Conservation (phyloP, 768 basidiomycete genomes). For the Hypsizygus marmoreus region DNA sequence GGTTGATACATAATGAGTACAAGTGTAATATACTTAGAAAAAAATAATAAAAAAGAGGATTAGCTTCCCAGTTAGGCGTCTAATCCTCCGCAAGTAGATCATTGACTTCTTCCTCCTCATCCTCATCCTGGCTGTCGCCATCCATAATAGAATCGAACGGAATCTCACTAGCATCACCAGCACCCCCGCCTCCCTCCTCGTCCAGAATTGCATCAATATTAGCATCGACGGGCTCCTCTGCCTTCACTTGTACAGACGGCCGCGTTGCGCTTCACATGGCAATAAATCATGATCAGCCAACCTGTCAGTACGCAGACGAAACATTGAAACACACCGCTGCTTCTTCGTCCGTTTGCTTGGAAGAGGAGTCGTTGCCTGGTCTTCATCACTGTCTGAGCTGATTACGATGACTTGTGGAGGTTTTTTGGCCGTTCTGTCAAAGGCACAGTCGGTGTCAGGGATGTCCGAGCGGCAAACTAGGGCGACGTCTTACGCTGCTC, state of each 20-base stretch:
- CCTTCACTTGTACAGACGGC: conserved; percentile 28
- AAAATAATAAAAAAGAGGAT: too few relatives aligned
- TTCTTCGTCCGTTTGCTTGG: conserved; percentile 17
- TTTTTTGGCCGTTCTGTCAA: conserved; percentile 41
- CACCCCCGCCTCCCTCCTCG: too few relatives aligned
- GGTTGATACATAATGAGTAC: too few relatives aligned
- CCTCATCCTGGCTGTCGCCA: conserved; percentile 46
- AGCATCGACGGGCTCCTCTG: conserved; percentile 43
- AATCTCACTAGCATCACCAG: conserved; percentile 19
- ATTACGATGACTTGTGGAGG: conserved; percentile 33
- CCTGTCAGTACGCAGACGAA: conserved; percentile 1
- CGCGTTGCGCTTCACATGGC: conserved; percentile 4
- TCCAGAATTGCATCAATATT: conserved; percentile 42
- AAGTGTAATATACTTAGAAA: too few relatives aligned
- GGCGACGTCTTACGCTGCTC: conserved; percentile 52
- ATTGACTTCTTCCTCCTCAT: conserved; percentile 57
- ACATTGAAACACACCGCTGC: conserved; percentile 15
- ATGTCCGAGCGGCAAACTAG: background rate
- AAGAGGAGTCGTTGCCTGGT: conserved; percentile 18
- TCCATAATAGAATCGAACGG: conserved; percentile 57
- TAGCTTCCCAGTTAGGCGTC: too few relatives aligned
- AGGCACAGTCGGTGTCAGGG: background rate
- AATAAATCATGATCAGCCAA: conserved; percentile 14
- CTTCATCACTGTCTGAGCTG: conserved; percentile 41
- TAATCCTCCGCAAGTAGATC: conserved; percentile 40